Conservation (phyloP, 78 protist species). For the Protostelium mycophagum region DNA sequence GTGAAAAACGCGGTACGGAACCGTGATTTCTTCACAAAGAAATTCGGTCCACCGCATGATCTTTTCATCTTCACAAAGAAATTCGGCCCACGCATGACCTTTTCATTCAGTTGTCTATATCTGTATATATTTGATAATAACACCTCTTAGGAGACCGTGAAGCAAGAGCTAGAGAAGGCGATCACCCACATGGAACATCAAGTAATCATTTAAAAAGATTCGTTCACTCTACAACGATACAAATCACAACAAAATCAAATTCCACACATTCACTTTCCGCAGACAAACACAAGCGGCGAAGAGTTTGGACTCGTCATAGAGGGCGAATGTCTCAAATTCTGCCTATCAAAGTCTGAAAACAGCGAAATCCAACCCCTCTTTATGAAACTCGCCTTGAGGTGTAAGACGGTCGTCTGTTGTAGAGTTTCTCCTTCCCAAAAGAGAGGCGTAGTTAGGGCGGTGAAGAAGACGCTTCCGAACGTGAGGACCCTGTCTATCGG, state of each 20-base stretch:
- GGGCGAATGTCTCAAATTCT: constrained; percentile 22
- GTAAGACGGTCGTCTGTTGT: constrained; percentile 73
- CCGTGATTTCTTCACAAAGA: neutral
- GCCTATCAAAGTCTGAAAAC: constrained; percentile 3
- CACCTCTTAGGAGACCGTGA: neutral
- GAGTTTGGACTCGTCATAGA: constrained; percentile 38
- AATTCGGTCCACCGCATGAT: too few relatives aligned
- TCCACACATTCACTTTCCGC: neutral
- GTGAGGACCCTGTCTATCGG: constrained; percentile 71
- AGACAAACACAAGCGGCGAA: neutral
- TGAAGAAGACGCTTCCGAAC: constrained; percentile 3
- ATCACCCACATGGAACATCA: neutral
- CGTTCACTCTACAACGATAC: neutral
- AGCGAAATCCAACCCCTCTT: constrained; percentile 23
- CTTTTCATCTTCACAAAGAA: too few relatives aligned
- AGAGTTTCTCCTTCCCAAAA: constrained; percentile 89
- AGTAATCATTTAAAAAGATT: too few relatives aligned
- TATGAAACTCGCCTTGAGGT: constrained; percentile 19
- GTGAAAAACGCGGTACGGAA: neutral
- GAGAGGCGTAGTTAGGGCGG: constrained; percentile 37
- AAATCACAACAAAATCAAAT: neutral
- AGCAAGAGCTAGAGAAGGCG: neutral
- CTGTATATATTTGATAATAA: too few relatives aligned
- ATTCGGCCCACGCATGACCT: neutral
- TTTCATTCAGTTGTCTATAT: neutral